phyloP scores from a whole-genome alignment of 2,329 filamentous ascomycete genomes.

The Epichloe typhina region DNA sequence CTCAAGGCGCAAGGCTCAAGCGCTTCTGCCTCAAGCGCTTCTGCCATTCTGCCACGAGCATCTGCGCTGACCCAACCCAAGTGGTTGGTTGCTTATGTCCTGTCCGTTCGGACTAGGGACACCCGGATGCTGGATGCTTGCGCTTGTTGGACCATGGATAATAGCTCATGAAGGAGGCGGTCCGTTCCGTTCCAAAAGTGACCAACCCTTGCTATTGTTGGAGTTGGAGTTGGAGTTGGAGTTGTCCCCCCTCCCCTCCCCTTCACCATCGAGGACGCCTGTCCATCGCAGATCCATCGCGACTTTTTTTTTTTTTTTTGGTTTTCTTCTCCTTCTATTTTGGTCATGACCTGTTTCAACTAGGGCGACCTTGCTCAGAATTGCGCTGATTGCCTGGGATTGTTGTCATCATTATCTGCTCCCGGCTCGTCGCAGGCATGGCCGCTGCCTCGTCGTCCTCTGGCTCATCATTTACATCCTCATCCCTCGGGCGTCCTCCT shows the following conservation, averaged over 20 bases:
- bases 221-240: neutral
- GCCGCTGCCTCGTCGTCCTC: conserved; percentile 29
- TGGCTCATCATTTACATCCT: conserved; percentile 35
- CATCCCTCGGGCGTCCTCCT: conserved; percentile 28
- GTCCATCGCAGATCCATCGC: neutral
- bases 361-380: neutral
- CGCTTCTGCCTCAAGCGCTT: too few relatives aligned
- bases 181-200: neutral
- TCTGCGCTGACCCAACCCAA: neutral
- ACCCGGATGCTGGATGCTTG: neutral
- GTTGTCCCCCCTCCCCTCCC: neutral
- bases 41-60: too few relatives aligned
- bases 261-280: neutral
- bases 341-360: conserved; percentile 1
- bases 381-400: neutral
- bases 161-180: neutral
- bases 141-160: neutral
- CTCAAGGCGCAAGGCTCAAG: neutral
- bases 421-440: conserved; percentile 16
- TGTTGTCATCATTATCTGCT: neutral
- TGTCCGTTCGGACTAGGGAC: too few relatives aligned
- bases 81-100: neutral
- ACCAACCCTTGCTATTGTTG: neutral
- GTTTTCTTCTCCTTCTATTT: neutral
- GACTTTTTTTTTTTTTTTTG: neutral